phyloP scores from a whole-genome alignment of 2,329 filamentous ascomycete genomes.

The Pestalotiopsis sp. region DNA sequence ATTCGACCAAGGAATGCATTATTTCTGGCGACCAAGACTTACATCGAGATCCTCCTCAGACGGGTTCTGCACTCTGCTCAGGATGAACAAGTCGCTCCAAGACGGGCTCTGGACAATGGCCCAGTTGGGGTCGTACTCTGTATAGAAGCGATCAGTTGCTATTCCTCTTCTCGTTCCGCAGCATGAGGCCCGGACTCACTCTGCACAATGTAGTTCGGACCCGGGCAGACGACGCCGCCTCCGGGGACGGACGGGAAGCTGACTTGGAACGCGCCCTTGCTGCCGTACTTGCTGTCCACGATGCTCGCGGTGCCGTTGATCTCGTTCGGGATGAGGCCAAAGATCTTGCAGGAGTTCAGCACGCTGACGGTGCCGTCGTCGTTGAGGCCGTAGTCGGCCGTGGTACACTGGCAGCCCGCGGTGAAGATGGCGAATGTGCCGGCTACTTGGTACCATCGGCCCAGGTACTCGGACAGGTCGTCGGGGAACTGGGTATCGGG shows the following conservation, averaged over 20 bases:
- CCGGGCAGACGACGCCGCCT: constrained; percentile 18
- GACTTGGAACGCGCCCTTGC: constrained; percentile 21
- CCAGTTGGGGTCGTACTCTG: constrained; percentile 21
- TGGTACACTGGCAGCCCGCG: constrained; percentile 21
- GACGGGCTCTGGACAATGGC: constrained; percentile 23
- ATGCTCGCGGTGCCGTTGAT: constrained; percentile 20
- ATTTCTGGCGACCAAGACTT: constrained; percentile 12
- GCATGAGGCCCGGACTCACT: constrained; percentile 15
- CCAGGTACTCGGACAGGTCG: constrained; percentile 19
- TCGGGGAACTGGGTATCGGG: constrained; percentile 19
- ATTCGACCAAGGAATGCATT: neutral
- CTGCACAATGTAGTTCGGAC: constrained; percentile 25
- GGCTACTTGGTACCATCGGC: constrained; percentile 24
- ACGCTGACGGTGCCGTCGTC: constrained; percentile 21
- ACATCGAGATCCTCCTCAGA: constrained; percentile 19
- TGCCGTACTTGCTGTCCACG: constrained; percentile 20
- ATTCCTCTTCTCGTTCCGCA: neutral
- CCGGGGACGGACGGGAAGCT: constrained; percentile 16
- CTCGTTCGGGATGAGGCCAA: constrained; percentile 16
- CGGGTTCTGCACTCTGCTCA: constrained; percentile 22
- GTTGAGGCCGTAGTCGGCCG: constrained; percentile 22
- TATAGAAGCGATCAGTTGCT: neutral
- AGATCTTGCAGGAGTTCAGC: constrained; percentile 20
- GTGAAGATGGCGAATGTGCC: constrained; percentile 21
- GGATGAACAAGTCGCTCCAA: constrained; percentile 20